Evolutionary conservation across 805 yeast genomes (phyloP), one percentile per base, ranked within the genome.

Genomic region (Candida michaelii): DNA sequence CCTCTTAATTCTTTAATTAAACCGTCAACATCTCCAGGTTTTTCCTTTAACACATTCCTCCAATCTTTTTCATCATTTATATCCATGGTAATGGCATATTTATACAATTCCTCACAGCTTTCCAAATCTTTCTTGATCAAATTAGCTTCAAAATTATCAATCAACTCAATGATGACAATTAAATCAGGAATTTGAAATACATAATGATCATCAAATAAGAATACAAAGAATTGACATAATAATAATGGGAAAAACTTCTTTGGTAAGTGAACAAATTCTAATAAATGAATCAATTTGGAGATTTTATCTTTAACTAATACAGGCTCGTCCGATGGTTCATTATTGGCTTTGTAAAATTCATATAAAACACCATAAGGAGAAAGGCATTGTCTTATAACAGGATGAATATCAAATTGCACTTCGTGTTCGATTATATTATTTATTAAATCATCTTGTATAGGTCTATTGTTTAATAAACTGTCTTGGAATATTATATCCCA

Each of bases 361-460:
- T 69, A 68, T 17, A 85, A 64, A 0, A 83, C 77, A 1, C 83
- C 89, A 56, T 84, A 81, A 35, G 93, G 93, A 4, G 91, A 65
- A 39, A 85, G 58, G 18, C 85, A 75, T 58, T 85, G 90, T 49
- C 81, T 75, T 53, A 85, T 70, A 1, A 80, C 69, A 12, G 87
- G 80, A 30, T 80, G 73, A 11, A 77, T 64, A 14, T 62, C 56
- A 6, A 65, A 56, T 10, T 59, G 56, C 16, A 65, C 69, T 15
- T 61, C 51, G 32, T 61, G 59, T 15, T 51, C 46, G 10, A 79
- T 74, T 18, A 79, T 65, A 27, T 78, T 69, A 47, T 76, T 75
- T 15, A 80, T 69, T 34, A 82, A 63, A 21, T 71, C 73, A 56
- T 83, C 88, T n/a, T 77, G 69, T 10, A 80, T 63, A 2, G 79